Percentiles rank a stretch among this genome's conserved stretches.
Evolutionary conservation across 371 early-diverging fungal genomes (phyloP).

Genomic region (Syncephalastrum monosporum): DNA sequence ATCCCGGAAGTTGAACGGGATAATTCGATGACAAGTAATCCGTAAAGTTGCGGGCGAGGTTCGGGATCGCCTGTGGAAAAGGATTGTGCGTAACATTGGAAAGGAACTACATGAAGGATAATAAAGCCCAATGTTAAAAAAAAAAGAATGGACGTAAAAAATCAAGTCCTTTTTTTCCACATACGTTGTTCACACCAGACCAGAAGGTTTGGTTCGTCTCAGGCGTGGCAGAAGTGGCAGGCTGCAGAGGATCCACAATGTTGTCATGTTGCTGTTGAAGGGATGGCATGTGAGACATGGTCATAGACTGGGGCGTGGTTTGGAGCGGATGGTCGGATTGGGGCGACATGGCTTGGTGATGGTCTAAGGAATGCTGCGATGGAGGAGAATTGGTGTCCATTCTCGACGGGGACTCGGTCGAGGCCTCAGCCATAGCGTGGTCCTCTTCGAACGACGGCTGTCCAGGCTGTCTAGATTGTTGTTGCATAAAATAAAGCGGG

Average conservation of each 20-base stretch:
- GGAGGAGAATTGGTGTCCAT: slow-evolving; percentile 1
- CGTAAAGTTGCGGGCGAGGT: slow-evolving; percentile 46
- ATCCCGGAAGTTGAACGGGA: slow-evolving; percentile 32
- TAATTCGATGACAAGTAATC: slow-evolving; percentile 46
- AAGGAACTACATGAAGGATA: slow-evolving; percentile 28
- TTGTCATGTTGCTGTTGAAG: slow-evolving; percentile 10
- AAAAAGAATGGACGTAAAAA: slow-evolving; percentile 2
- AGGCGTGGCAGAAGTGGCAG: slow-evolving; percentile 12
- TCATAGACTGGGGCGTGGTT: background rate
- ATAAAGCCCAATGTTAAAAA: slow-evolving; percentile 1
- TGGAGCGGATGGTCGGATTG: slow-evolving; percentile 4
- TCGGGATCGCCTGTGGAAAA: slow-evolving; percentile 48
- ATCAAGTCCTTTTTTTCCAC: background rate
- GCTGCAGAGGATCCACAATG: slow-evolving; percentile 18
- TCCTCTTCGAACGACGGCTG: slow-evolving; percentile 16
- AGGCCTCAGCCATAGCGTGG: slow-evolving; percentile 18
- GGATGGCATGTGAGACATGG: background rate
- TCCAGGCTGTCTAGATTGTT: slow-evolving; percentile 26
- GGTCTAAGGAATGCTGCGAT: slow-evolving; percentile 1
- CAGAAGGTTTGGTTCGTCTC: slow-evolving; percentile 32
- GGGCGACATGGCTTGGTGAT: background rate
- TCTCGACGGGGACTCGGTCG: slow-evolving; percentile 3
- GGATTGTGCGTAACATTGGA: slow-evolving; percentile 51
- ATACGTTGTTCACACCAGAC: slow-evolving; percentile 47
- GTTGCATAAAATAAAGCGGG: slow-evolving; percentile 34